A percentile compares a stretch with the other conserved stretches of the same genome.
Evolutionary conservation across 331 rosid species (phyloP).

Genomic region (Malus hybrid): DNA sequence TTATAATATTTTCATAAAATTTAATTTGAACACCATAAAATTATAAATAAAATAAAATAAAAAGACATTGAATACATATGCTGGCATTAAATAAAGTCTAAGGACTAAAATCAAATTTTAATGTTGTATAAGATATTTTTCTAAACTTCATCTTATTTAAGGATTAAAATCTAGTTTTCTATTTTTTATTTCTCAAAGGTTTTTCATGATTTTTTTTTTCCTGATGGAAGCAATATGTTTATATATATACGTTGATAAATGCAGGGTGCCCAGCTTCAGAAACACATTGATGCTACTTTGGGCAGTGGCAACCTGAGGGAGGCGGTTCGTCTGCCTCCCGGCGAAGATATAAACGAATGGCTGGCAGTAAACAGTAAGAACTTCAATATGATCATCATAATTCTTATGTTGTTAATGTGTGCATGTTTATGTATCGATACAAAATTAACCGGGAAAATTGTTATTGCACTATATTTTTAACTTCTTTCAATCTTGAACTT

Average conservation of each 20-base stretch:
- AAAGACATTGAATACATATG: no score
- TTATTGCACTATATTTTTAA: not conserved
- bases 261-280: slow-evolving; percentile 81
- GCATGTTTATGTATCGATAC: not conserved
- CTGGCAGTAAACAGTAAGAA: slow-evolving; percentile 69
- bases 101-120: no score
- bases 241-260: slow-evolving; percentile 8
- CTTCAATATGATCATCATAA: not conserved
- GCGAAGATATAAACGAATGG: slow-evolving; percentile 73
- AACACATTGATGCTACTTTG: slow-evolving; percentile 66
- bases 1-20: no score
- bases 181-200: not conserved
- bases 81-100: no score
- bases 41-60: no score
- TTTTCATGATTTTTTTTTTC: not conserved
- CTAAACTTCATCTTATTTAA: no score
- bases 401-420: not conserved
- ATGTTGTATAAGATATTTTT: no score
- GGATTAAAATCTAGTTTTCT: not conserved
- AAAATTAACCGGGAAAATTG: not conserved
- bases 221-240: not conserved
- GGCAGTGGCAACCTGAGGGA: slow-evolving; percentile 82
- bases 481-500: not conserved
- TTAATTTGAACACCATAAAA: no score
- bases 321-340: slow-evolving; percentile 71